Conservation (phyloP, 2,329 filamentous ascomycete species). For the Cytospora piceicola region DNA sequence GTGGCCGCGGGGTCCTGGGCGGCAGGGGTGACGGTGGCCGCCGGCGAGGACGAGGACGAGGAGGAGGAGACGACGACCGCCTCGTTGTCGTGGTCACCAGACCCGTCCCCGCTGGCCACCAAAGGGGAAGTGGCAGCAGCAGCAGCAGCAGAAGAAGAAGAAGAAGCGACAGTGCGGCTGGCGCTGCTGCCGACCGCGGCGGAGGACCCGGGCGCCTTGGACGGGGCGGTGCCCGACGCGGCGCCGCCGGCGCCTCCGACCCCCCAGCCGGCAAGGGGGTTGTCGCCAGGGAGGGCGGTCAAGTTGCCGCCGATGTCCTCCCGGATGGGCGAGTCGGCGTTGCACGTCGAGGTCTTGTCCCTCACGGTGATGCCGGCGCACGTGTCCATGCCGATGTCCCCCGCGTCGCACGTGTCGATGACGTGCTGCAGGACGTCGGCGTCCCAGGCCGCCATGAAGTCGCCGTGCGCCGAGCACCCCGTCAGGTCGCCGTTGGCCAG, state of each 20-base stretch:
- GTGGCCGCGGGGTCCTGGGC: slow-evolving; percentile 29
- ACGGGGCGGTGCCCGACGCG: background rate
- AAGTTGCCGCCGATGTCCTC: slow-evolving; percentile 52
- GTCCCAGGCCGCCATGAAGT: slow-evolving; percentile 78
- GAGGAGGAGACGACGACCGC: slow-evolving; percentile 20
- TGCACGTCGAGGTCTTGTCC: slow-evolving; percentile 52
- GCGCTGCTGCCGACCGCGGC: slow-evolving; percentile 9
- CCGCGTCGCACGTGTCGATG: slow-evolving; percentile 67
- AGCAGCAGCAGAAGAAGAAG: background rate
- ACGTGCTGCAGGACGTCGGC: slow-evolving; percentile 65
- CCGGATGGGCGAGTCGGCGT: slow-evolving; percentile 51
- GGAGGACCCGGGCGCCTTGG: background rate
- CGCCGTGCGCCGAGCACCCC: slow-evolving; percentile 71
- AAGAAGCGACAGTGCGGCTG: background rate
- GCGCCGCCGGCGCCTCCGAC: background rate
- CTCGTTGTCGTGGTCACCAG: slow-evolving; percentile 19
- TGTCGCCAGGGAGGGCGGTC: slow-evolving; percentile 57
- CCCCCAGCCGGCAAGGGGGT: slow-evolving; percentile 57
- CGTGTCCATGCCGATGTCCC: slow-evolving; percentile 62
- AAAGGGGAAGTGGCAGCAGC: background rate
- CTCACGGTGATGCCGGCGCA: slow-evolving; percentile 64
- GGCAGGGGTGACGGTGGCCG: slow-evolving; percentile 29
- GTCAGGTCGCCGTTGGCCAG: slow-evolving; percentile 71
- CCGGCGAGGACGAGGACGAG: too few species aligned
- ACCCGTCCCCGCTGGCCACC: slow-evolving; percentile 12